Base-by-base conservation (phyloP, 1,284 basidiomycete genomes). In the Cystobasidium slooffiae region DNA sequence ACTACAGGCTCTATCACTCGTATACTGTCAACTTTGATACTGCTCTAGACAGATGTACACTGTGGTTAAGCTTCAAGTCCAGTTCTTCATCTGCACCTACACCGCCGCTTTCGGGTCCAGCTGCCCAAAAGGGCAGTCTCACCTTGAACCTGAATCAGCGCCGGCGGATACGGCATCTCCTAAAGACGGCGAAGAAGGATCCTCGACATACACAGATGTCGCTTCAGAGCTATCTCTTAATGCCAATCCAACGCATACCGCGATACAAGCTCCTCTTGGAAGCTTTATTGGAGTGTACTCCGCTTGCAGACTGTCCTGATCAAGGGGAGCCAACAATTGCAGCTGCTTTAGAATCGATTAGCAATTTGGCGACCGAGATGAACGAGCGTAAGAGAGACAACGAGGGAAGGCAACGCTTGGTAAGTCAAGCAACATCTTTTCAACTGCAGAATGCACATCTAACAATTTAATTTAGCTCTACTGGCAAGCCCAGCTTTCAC, bases 1-100 rank as follows among this genome's bases (percentile, higher is more conserved):
- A 3, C 7, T 1, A 3, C 64, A 77, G 76, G 65, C 78, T 97
- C 90, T 97, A 97, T 83, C 94, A 93, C 62, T 91, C 91, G 51
- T 97, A 96, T 82, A 96, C 96, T 86, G 97, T 92, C 83, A 94
- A 95, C 82, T 96, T 96, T 82, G 94, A 97, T 82, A 92, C 90
- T 80, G 91, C 93, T 2, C 87, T 94, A 16, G 88, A 92, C 76
- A 88, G 93, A 64, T 88, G 97, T 80, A 90, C 90, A 81, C 86
- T 88, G 70, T 97, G 94, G 94, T 86, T 75, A 1, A 56, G 52
- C 81, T 88, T 75, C 86, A 90, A 3, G 49, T 53, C 64, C 12
- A 31, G 49, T 41, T 46, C 41, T 3, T 20, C 47, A 4, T n/a
- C 47, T n/a, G 20, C 39, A 12, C 31, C 49, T 8, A 52, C 64